Percentiles rank a stretch among this genome's conserved stretches.
phyloP scores from a whole-genome alignment of 2,329 filamentous ascomycete species.

The Alternaria infectoria region DNA sequence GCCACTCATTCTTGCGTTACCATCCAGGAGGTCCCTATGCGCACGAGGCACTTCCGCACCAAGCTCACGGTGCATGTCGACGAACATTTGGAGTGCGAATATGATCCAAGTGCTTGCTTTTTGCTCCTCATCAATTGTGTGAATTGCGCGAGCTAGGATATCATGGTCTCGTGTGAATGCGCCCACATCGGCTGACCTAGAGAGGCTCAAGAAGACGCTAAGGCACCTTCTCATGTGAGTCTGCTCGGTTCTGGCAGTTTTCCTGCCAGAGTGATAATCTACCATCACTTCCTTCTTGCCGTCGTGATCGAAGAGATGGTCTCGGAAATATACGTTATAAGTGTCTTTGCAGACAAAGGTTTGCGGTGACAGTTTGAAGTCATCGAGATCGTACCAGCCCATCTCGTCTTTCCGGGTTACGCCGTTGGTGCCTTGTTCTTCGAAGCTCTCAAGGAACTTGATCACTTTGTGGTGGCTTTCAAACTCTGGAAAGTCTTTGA shows the following conservation, averaged over 20 bases:
- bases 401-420: background rate
- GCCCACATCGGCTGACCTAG: background rate
- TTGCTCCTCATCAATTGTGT: background rate
- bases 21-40: background rate
- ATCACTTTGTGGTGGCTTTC: background rate
- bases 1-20: background rate
- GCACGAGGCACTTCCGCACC: background rate
- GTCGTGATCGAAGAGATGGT: background rate
- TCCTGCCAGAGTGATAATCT: background rate
- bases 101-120: background rate
- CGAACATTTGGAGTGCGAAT: background rate
- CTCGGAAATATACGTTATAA: background rate
- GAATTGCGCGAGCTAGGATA: background rate
- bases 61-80: background rate
- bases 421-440: background rate
- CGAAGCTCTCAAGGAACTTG: background rate
- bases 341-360: background rate
- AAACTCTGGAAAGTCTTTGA: background rate
- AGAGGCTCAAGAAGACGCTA: background rate
- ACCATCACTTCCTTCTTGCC: background rate
- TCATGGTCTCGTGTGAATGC: background rate
- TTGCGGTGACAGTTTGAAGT: background rate
- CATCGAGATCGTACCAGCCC: background rate
- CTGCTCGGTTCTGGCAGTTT: background rate
- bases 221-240: background rate